Percentiles rank a stretch among this genome's conserved stretches.
These are phyloP conservation scores for Phanerodontia chrysosporium DNA, from an alignment of 768 basidiomycete species.

Conservation along the genomic window DNA sequence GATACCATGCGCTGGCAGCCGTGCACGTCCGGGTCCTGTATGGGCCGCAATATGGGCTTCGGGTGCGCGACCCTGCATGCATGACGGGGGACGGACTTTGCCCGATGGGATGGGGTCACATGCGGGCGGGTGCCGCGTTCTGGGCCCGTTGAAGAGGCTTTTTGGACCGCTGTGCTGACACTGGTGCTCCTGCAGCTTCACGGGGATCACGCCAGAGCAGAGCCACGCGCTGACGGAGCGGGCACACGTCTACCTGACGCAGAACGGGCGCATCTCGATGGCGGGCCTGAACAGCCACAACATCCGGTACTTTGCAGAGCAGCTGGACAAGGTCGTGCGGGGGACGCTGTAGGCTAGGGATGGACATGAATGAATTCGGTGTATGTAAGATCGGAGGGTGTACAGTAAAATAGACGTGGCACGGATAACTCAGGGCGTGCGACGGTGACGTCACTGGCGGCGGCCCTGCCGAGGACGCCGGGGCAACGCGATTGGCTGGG, in stretches of 20 bases:
- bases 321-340: slow-evolving; percentile 64
- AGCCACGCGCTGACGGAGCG: slow-evolving; percentile 63
- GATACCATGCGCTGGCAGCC: neutral
- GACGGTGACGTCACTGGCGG: slow-evolving; percentile 12
- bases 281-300: slow-evolving; percentile 83
- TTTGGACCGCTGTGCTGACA: too few relatives aligned
- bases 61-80: neutral
- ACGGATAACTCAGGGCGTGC: slow-evolving; percentile 8
- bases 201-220: slow-evolving; percentile 68
- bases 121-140: neutral
- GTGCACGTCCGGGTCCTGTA: neutral
- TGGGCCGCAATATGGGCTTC: neutral
- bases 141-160: too few relatives aligned
- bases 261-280: slow-evolving; percentile 91
- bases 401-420: neutral
- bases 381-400: neutral
- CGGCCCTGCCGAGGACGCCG: slow-evolving; percentile 10
- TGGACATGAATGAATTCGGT: neutral
- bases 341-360: slow-evolving; percentile 30
- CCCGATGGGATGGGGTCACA: neutral
- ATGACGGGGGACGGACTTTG: neutral
- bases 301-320: slow-evolving; percentile 68
- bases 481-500: slow-evolving; percentile 2
- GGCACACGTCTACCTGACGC: slow-evolving; percentile 82
- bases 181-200: slow-evolving; percentile 52